Base-by-base conservation (phyloP, 805 yeast genomes). In the Wickerhamiella brachini region DNA sequence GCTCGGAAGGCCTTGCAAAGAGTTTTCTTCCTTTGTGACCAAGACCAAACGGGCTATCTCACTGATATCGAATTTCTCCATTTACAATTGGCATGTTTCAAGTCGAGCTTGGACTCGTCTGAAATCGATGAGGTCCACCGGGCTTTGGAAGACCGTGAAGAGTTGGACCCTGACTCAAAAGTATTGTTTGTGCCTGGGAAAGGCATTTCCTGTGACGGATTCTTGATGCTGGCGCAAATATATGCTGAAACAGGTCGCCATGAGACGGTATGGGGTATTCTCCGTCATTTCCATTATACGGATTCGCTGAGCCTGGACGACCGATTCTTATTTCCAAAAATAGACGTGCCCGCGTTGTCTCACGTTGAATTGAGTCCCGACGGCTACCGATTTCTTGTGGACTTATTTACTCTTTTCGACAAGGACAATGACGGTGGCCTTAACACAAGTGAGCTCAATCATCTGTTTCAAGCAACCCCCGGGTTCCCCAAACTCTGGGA, bases 381-480 rank as follows among this genome's bases (percentile, higher is more conserved):
- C 10, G 99, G 98, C 0, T 90, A 90, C 65, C 71, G 93, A 55
- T 93, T 93, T 63, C 71, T 93, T 51, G 97, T 93, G 7, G 97
- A 93, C 60, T 66, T 93, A 44, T 93, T 93, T 61, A 66, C 90
- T 9, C 72, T 85, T 49, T 93, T 85, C 61, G 99, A 93, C 62
- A 82, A 81, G 60, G 98, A 93, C 64, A 93, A 93, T 60, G 99
- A 93, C 64, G 99, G 99, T 34, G 97, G 97, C 0, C 71, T 93
- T 50, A 84, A 80, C 60, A 84, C 84, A 26, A 65, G 63, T 4
- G 99, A 93, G 60, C 68, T 93, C 41, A 63, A 66, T 2, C 71
- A 77, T 2, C 67, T 93, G 48, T 90, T 93, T 63, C 75, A 77
- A 47, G 94, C 96, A 0, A 90, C 97, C 0, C 97, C 98, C 0